These are phyloP conservation scores for Eudorina sp. DNA, from an alignment of 139 green algal genomes.

Conservation along the genomic window DNA sequence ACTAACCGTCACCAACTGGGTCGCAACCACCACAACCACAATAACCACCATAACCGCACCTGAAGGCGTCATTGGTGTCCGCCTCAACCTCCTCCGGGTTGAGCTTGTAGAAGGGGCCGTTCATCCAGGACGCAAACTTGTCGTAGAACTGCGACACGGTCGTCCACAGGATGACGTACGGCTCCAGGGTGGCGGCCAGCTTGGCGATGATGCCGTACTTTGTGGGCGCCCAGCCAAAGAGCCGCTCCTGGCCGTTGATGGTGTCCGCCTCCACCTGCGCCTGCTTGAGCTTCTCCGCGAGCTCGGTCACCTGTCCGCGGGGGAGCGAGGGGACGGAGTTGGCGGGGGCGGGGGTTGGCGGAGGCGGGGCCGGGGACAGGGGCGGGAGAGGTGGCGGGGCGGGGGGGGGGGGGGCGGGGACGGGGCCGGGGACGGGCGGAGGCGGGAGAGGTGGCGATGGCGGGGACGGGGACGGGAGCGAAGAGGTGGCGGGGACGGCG, in stretches of 20 bases:
- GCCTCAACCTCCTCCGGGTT: slow-evolving; percentile 80
- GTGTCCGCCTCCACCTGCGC: slow-evolving; percentile 71
- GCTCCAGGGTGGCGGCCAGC: slow-evolving; percentile 73
- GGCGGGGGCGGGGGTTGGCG: no score
- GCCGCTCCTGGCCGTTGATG: slow-evolving; percentile 84
- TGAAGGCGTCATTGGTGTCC: slow-evolving; percentile 71
- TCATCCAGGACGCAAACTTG: slow-evolving; percentile 80
- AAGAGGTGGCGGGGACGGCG: no score
- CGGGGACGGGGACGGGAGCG: no score
- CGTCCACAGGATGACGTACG: slow-evolving; percentile 78
- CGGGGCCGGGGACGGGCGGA: no score
- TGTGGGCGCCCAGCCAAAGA: slow-evolving; percentile 80
- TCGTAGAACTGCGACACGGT: slow-evolving; percentile 72
- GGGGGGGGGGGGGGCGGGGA: no score
- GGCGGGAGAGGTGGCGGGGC: no score
- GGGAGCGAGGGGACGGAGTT: no score
- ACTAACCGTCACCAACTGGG: background rate
- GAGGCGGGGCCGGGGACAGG: no score
- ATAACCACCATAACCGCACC: slow-evolving; percentile 45
- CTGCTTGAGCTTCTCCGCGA: slow-evolving; percentile 67
- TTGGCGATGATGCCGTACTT: slow-evolving; percentile 77
- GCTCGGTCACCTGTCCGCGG: slow-evolving; percentile 58
- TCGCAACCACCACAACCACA: background rate
- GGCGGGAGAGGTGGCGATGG: no score
- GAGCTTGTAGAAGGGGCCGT: slow-evolving; percentile 80